Evolutionary conservation across 139 green algal genomes (phyloP), one percentile per base, ranked within the genome.

Genomic region (Picochlorum sp.): DNA sequence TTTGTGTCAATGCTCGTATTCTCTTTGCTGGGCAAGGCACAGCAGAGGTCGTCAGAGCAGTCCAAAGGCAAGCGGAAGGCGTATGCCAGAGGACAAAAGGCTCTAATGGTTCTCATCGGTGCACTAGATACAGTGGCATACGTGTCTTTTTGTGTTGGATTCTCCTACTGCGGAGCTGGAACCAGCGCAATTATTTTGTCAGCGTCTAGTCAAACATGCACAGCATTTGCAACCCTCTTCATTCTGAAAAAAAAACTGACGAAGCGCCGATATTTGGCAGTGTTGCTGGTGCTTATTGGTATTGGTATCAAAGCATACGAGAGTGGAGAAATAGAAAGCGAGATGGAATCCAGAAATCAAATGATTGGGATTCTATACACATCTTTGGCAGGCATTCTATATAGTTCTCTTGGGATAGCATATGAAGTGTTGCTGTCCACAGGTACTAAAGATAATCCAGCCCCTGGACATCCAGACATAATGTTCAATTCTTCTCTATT

Each of bases 51-150:
- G n/a, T n/a, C n/a, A n/a, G n/a, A n/a, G n/a, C n/a, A n/a, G n/a
- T n/a, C n/a, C n/a, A n/a, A n/a, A n/a, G n/a, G n/a, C n/a, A n/a
- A n/a, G n/a, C n/a, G n/a, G 20, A 24, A 35, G n/a, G 32, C 59
- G 31, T 45, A 13, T 22, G n/a, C 49, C 55, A 12, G n/a, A 18
- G 43, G 31, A 24, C 69, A 78, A 43, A 33, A 37, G 20, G 25
- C 28, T 7, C 45, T 75, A 10, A 69, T 80, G 69, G 25, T 41
- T 10, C 13, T 67, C 9, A 71, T 75, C 3, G 69, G 69, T 1
- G 30, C 79, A 18, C 39, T 71, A 25, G 72, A 79, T 12, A 53
- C 63, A 5, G 37, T 39, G 7, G 70, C 63, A 0, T 81, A 77
- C 59, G 43, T 37, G 5, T 35, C 61, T 14, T 74, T 70, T 58